Evolutionary conservation across 768 basidiomycete genomes (phyloP).

Genomic region (Naganishia friedmannii): DNA sequence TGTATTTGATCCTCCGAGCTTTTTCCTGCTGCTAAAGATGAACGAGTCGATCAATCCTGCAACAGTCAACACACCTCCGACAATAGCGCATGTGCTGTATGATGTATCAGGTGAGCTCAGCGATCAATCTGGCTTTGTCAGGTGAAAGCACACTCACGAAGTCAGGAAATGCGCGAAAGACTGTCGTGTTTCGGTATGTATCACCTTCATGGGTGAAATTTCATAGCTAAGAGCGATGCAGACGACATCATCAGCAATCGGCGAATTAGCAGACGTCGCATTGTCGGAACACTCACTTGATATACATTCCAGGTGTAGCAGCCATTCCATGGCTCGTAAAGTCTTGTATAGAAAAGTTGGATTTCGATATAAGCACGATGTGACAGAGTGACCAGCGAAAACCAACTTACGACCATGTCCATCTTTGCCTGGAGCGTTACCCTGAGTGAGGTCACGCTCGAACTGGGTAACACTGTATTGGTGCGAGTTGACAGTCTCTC

Average conservation of each 20-base stretch:
- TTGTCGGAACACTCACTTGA: constrained; percentile 37
- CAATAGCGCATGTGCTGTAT: constrained; percentile 88
- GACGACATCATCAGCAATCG: not conserved
- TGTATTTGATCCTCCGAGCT: constrained; percentile 55
- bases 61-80: constrained; percentile 94
- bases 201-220: constrained; percentile 91
- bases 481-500: constrained; percentile 76
- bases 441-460: constrained; percentile 79
- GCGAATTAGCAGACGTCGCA: no score
- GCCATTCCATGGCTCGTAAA: constrained; percentile 48
- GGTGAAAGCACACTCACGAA: constrained; percentile 83
- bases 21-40: constrained; percentile 75
- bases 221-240: constrained; percentile 79
- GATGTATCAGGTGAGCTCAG: no score
- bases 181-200: constrained; percentile 84
- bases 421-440: constrained; percentile 53
- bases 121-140: no score
- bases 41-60: constrained; percentile 82
- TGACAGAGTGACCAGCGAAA: not conserved
- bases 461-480: constrained; percentile 96
- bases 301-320: constrained; percentile 45
- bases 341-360: constrained; percentile 31
- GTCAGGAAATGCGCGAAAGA: constrained; percentile 98
- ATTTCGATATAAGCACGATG: not conserved
- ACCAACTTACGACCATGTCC: constrained; percentile 50